phyloP scores from a whole-genome alignment of 768 basidiomycete species.

The Boletus speciosus region DNA sequence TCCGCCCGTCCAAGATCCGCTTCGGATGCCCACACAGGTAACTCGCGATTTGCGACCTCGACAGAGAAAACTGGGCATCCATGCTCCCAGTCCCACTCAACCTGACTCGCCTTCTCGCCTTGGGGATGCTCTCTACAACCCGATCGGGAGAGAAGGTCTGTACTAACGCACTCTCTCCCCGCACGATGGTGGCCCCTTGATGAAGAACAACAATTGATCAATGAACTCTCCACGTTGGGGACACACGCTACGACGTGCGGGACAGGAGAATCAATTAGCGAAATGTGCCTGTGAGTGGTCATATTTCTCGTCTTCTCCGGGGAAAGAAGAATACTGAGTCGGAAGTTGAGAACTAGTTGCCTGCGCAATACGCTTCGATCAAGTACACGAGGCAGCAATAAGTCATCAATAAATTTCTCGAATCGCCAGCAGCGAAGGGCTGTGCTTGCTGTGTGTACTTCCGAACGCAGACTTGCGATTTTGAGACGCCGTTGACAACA shows the following conservation, averaged over 20 bases:
- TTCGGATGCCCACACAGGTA: not conserved
- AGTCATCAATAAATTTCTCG: slow-evolving; percentile 2
- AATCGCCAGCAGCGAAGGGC: slow-evolving; percentile 5
- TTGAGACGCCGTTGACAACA: not conserved
- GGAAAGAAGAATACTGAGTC: not conserved
- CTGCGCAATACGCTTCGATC: slow-evolving; percentile 6
- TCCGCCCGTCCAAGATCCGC: not conserved
- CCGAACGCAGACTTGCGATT: not conserved
- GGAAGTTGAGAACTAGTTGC: not conserved
- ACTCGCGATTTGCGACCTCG: not conserved
- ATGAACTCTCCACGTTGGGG: slow-evolving; percentile 9
- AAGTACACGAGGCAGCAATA: slow-evolving; percentile 13
- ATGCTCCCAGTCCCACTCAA: not conserved
- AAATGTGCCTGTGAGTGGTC: slow-evolving; percentile 19
- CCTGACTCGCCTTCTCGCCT: not conserved
- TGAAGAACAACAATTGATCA: not conserved
- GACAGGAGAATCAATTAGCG: slow-evolving; percentile 19
- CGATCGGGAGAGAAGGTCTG: not conserved
- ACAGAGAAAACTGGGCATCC: not conserved
- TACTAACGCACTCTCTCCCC: slow-evolving; percentile 8
- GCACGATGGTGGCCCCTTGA: slow-evolving; percentile 5
- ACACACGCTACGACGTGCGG: slow-evolving; percentile 3
- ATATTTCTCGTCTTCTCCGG: slow-evolving; percentile 9
- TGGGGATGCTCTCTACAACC: not conserved
- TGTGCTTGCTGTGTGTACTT: slow-evolving; percentile 2